Percentiles rank a stretch among this genome's conserved stretches.
These are phyloP conservation scores for Suillus hirtellus DNA, from an alignment of 768 basidiomycete species.

Conservation along the genomic window DNA sequence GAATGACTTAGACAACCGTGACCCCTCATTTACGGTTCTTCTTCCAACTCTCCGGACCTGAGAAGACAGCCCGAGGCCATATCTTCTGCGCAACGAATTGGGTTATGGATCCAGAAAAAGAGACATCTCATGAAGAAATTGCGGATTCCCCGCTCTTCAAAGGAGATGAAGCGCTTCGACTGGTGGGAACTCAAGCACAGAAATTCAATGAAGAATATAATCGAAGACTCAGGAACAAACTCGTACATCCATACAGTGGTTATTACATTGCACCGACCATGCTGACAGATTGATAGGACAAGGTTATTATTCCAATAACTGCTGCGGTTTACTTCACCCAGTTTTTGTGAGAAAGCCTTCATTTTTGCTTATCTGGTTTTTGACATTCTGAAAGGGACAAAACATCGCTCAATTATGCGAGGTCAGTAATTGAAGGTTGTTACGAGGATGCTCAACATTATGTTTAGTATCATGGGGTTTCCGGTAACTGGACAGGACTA, in stretches of 20 bases:
- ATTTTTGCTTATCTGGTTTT: not conserved
- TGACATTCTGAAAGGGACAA: slow-evolving; percentile 34
- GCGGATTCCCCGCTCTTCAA: not conserved
- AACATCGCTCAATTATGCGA: slow-evolving; percentile 43
- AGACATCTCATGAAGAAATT: not conserved
- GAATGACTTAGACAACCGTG: not conserved
- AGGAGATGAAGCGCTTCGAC: slow-evolving; percentile 61
- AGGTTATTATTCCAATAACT: slow-evolving; percentile 38
- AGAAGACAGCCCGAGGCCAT: not conserved
- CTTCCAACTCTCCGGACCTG: not conserved
- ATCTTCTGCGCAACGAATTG: not conserved
- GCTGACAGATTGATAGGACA: slow-evolving; percentile 26
- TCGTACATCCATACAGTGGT: slow-evolving; percentile 40
- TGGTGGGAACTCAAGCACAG: slow-evolving; percentile 52
- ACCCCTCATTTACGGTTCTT: not conserved
- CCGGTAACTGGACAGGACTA: slow-evolving; percentile 42
- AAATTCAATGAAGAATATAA: slow-evolving; percentile 65
- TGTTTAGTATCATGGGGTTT: slow-evolving; percentile 34
- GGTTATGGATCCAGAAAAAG: slow-evolving; percentile 2
- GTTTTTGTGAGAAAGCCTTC: slow-evolving; percentile 27
- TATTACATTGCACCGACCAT: not conserved
- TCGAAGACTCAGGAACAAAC: slow-evolving; percentile 51
- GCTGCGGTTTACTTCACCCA: slow-evolving; percentile 44
- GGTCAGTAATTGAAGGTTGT: slow-evolving; percentile 20
- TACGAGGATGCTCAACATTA: slow-evolving; percentile 3